Conservation (phyloP, 805 yeast species). For the Lachancea lanzarotensis region DNA sequence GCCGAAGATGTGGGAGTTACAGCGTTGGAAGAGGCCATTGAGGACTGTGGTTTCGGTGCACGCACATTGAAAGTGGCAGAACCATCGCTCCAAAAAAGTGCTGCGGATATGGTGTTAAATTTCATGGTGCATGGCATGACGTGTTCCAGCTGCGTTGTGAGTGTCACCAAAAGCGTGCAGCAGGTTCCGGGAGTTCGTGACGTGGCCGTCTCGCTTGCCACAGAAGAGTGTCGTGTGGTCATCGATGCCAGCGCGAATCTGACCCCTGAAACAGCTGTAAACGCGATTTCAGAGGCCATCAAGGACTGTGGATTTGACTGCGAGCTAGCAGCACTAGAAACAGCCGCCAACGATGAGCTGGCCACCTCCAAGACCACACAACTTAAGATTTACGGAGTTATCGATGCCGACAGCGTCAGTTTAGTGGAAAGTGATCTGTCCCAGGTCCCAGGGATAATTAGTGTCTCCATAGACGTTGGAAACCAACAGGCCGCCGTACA, state of each 20-base stretch:
- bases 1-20: constrained; percentile 27
- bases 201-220: constrained; percentile 63
- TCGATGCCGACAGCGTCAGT: constrained; percentile 49
- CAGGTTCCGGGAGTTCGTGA: constrained; percentile 43
- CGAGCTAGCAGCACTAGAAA: constrained; percentile 1
- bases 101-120: constrained; percentile 5
- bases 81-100: neutral
- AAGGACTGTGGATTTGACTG: constrained; percentile 77
- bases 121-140: constrained; percentile 72
- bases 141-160: constrained; percentile 74
- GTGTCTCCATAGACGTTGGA: constrained; percentile 44
- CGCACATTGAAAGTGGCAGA: neutral
- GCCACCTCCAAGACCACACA: constrained; percentile 8
- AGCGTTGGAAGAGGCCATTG: constrained; percentile 47
- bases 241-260: constrained; percentile 36
- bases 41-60: constrained; percentile 72
- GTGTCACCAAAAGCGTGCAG: constrained; percentile 52
- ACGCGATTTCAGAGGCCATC: constrained; percentile 43
- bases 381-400: constrained; percentile 51
- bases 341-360: neutral
- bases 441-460: constrained; percentile 40
- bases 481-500: constrained; percentile 50
- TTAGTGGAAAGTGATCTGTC: constrained; percentile 44
- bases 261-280: constrained; percentile 12
- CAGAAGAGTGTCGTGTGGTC: constrained; percentile 59